A percentile compares a stretch with the other conserved stretches of the same genome.
These are phyloP conservation scores for Xylariaceae sp. DNA, from an alignment of 2,329 filamentous ascomycete species.

Conservation along the genomic window DNA sequence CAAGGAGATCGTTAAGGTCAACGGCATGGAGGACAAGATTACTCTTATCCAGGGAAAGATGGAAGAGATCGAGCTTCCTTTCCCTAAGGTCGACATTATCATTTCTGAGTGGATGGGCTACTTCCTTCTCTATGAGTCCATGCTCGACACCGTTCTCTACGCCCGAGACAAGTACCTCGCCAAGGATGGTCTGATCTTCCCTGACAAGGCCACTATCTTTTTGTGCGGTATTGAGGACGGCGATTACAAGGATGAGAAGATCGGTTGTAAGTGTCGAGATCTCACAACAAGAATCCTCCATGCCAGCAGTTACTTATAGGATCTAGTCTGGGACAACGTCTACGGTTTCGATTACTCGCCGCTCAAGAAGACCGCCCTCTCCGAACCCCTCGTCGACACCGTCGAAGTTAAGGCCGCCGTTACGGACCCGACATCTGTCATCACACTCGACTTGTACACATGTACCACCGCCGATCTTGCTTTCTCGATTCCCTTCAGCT, in stretches of 20 bases:
- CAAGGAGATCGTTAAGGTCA: conserved; percentile 84
- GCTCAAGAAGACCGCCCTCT: conserved; percentile 87
- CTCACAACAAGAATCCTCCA: not conserved
- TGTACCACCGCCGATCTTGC: conserved; percentile 78
- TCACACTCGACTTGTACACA: conserved; percentile 90
- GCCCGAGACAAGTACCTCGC: conserved; percentile 87
- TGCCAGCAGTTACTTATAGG: conserved; percentile 22
- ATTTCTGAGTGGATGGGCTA: conserved; percentile 99
- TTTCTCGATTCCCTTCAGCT: conserved; percentile 72
- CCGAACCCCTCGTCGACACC: conserved; percentile 93
- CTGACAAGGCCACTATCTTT: conserved; percentile 97
- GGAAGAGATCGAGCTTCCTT: conserved; percentile 94
- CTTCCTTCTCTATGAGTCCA: conserved; percentile 97
- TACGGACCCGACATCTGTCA: conserved; percentile 78
- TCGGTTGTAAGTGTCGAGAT: conserved; percentile 69
- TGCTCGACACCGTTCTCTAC: conserved; percentile 97
- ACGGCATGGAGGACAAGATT: conserved; percentile 93
- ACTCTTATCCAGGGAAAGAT: conserved; percentile 98
- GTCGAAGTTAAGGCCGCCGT: conserved; percentile 97
- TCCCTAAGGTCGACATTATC: conserved; percentile 96
- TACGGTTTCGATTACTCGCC: conserved; percentile 97
- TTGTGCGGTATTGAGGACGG: conserved; percentile 96
- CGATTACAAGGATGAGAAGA: conserved; percentile 99
- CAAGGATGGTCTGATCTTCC: conserved; percentile 90
- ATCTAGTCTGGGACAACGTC: conserved; percentile 94